Evolutionary conservation across 1,284 basidiomycete species (phyloP), one percentile per base, ranked within the genome.

Genomic region (Fomitopsis schrenkii): DNA sequence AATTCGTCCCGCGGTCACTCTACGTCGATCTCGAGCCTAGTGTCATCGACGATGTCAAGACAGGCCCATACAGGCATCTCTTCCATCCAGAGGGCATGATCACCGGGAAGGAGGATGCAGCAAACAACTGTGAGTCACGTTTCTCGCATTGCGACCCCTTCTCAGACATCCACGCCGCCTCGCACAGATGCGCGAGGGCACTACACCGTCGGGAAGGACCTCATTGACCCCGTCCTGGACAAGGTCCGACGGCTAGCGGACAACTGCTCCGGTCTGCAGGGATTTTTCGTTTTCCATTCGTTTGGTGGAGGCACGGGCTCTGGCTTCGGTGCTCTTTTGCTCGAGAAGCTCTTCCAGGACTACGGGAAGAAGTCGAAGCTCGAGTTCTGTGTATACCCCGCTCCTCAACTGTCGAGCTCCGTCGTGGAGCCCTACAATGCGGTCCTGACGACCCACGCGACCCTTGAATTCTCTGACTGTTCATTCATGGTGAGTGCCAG

Each of bases 251-350:
- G 94, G 71, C 86, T 99, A 66, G 91, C 97, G 64, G 97, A 99
- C 80, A 97, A 98, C 82, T 98, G 97, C 81, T 87, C 87, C 65
- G 97, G 97, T 74, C 90, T 99, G 48, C 97, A 99, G 80, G 97
- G 97, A 71, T 99, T 99, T 88, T 99, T 99, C 74, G 95, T 98
- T 72, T 99, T 99, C 91, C 97, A 99, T 84, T 99, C 97, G 57
- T 98, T 98, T 76, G 97, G 97, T 77, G 97, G 97, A 79, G 97
- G 97, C 79, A 99, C 97, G 71, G 97, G 97, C 71, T 99, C 97
- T 63, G 97, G 97, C 77, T 97, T 99, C 75, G 97, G 97, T 76
- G 96, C 97, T 63, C 89, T 99, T 70, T 88, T 99, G 64, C 90
- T 99, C 63, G 97, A 99, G 82, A 90, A 95, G 70, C 90, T 99